Evolutionary conservation across 1,284 basidiomycete species (phyloP), one percentile per base, ranked within the genome.

Genomic region (Pseudozyma pruni): DNA sequence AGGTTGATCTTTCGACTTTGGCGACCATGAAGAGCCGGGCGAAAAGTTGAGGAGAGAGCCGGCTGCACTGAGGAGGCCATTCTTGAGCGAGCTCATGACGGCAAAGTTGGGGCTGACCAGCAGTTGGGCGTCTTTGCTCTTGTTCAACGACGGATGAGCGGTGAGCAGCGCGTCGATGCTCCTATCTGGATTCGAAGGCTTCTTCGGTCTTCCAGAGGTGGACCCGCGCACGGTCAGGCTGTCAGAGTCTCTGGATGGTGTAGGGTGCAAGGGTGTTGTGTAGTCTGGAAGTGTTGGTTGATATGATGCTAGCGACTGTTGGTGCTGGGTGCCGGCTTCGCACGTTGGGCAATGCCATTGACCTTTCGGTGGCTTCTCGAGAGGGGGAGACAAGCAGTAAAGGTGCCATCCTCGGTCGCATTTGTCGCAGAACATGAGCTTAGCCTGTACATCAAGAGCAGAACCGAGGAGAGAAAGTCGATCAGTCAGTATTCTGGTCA

Each of bases 371-470:
- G 75, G 74, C 46, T 77, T 75, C 3, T 41, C 16, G 2, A 85
- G 83, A 33, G 82, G 85, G 74, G 93, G 93, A 17, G 86, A 81
- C 44, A 97, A 86, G 83, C 94, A 97, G 75, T 91, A 88, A 84
- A 90, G 89, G 83, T 98, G 95, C 91, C 92, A 97, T 87, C 91
- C 93, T 85, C 93, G 87, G 85, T 98, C 95, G 82, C 95, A 98
- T 47, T 86, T 88, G 85, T 98, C 95, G 83, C 95, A 98, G 75
- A 98, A 91, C 67, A 98, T 84, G 75, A 98, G 89, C 56, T 88
- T 87, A 54, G 87, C 89, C 92, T 95, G 82, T 38, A 48, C 50
- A 56, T 13, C 38, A 17, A 20, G 27, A 31, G 31, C 32, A 22
- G 16, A 14, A 33, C 17, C 17, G 20, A 31, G 35, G 40, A 34